These are phyloP conservation scores for Diaporthe sp. DNA, from an alignment of 2,329 filamentous ascomycete species.

Conservation along the genomic window DNA sequence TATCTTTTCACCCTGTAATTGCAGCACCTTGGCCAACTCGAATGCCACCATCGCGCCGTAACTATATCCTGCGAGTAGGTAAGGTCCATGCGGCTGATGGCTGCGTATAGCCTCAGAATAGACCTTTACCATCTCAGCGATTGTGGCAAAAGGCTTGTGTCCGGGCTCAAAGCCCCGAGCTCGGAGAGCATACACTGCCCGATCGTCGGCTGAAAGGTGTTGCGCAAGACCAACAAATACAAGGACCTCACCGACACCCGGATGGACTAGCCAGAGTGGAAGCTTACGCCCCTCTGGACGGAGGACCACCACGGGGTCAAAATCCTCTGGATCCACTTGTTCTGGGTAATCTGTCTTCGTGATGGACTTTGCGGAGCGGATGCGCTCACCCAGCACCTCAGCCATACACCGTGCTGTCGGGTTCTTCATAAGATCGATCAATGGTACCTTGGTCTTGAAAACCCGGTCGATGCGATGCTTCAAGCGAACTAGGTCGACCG, in stretches of 20 bases:
- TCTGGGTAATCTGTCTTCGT: too few relatives aligned
- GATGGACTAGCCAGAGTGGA: slow-evolving; percentile 57
- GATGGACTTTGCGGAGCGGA: too few relatives aligned
- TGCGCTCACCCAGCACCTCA: too few relatives aligned
- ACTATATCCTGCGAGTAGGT: slow-evolving; percentile 64
- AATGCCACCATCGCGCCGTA: slow-evolving; percentile 65
- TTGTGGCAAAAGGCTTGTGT: slow-evolving; percentile 51
- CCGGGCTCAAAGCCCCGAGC: slow-evolving; percentile 56
- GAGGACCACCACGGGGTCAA: slow-evolving; percentile 54
- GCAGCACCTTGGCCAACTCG: slow-evolving; percentile 60
- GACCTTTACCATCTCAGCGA: slow-evolving; percentile 54
- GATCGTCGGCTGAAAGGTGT: slow-evolving; percentile 48
- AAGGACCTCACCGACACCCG: slow-evolving; percentile 56
- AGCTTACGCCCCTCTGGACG: slow-evolving; percentile 47
- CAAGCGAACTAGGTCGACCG: too few relatives aligned
- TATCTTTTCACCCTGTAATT: slow-evolving; percentile 55
- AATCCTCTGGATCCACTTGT: too few relatives aligned
- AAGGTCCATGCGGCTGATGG: slow-evolving; percentile 63
- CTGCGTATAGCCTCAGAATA: slow-evolving; percentile 60
- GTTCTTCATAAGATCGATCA: too few relatives aligned
- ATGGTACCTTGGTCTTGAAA: too few relatives aligned
- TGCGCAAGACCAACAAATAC: slow-evolving; percentile 54
- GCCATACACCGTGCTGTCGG: too few relatives aligned
- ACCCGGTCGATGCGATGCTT: too few relatives aligned
- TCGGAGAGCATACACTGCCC: slow-evolving; percentile 61